Percentiles rank a stretch among this genome's conserved stretches.
phyloP scores from a whole-genome alignment of 257 asterid genomes.

The Petunia axillaris region DNA sequence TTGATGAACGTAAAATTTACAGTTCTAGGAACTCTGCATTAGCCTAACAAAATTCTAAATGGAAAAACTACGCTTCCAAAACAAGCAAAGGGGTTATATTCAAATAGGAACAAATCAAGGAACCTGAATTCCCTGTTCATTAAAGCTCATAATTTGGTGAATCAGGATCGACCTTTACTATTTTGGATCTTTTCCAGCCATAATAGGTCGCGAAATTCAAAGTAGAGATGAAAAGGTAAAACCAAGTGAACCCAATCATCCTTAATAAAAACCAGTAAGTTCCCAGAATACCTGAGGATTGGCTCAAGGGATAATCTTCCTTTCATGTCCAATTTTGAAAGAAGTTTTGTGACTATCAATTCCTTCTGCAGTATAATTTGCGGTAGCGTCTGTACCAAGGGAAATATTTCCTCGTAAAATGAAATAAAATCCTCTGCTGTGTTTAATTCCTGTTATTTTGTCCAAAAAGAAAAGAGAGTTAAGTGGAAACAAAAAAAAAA shows the following conservation, averaged over 20 bases:
- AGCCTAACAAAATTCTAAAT: not conserved
- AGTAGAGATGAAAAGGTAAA: not conserved
- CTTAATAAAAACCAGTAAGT: not conserved
- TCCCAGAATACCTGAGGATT: slow-evolving; percentile 62
- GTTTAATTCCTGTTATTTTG: slow-evolving; percentile 74
- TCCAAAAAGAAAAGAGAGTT: slow-evolving; percentile 11
- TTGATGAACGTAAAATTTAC: not conserved
- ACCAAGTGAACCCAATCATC: not conserved
- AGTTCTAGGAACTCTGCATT: not conserved
- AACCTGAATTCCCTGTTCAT: slow-evolving; percentile 14
- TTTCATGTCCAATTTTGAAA: slow-evolving; percentile 63
- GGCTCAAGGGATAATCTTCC: slow-evolving; percentile 84
- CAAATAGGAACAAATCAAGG: not conserved
- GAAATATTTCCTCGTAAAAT: slow-evolving; percentile 77
- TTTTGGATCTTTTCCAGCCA: not conserved
- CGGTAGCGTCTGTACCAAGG: slow-evolving; percentile 87
- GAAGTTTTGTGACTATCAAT: slow-evolving; percentile 58
- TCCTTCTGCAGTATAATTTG: slow-evolving; percentile 88
- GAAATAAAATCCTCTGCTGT: slow-evolving; percentile 92
- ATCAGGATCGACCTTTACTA: not conserved
- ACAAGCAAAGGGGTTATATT: slow-evolving; percentile 4
- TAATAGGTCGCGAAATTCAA: slow-evolving; percentile 13
- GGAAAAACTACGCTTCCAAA: slow-evolving; percentile 6
- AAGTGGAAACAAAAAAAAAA: slow-evolving; percentile 22
- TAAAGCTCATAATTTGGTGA: slow-evolving; percentile 18